Evolutionary conservation across 2,329 filamentous ascomycete genomes (phyloP), one percentile per base, ranked within the genome.

Genomic region (Knoxdaviesia capensis): DNA sequence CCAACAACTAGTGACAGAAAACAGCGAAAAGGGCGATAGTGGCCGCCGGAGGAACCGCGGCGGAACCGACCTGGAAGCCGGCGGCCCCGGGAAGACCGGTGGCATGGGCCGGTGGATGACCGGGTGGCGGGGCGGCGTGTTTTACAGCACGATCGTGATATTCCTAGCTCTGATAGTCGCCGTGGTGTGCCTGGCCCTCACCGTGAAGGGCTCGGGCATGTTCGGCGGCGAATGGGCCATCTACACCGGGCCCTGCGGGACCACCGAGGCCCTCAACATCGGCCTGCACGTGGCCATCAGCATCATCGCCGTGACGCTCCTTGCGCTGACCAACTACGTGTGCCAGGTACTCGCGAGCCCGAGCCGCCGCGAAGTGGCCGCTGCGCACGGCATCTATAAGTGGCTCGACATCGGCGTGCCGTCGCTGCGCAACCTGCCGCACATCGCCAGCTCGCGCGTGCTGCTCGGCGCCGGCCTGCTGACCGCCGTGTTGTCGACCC

Each of bases 391-490:
- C 7, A 55, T 52, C 33, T 58, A 55, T 47, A 54, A 50, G 38
- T 71, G 67, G 68, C 52, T 73, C 41, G 66, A 73, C 45, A 65
- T 73, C 31, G 69, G 69, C 6, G 57, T 71, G 11, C 64, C 68
- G 6, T 70, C 68, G 7, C 41, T 70, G 31, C 60, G 67, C 40
- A 73, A 73, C 47, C 52, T 70, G 3, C 43, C 47, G 8, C 52
- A 60, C 41, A 62, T 71, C 42, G 60, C 62, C 10, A 52, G 51
- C n/a, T 53, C 56, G 9, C 55, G 66, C 43, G 55, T 57, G 28
- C 37, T 58, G 9, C 43, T 69, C 42, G 60, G 60, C 34, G 49
- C 53, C 34, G 46, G 60, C 35, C 49, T 66, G 33, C 51, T 70
- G 38, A 40, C 61, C 30, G 51, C 58, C 44, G 65, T 66, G 39